Percentiles rank a stretch among this genome's conserved stretches.
These are phyloP conservation scores for Pilasporangium apinafurcum DNA, from an alignment of 352 stramenopile species.

Conservation along the genomic window DNA sequence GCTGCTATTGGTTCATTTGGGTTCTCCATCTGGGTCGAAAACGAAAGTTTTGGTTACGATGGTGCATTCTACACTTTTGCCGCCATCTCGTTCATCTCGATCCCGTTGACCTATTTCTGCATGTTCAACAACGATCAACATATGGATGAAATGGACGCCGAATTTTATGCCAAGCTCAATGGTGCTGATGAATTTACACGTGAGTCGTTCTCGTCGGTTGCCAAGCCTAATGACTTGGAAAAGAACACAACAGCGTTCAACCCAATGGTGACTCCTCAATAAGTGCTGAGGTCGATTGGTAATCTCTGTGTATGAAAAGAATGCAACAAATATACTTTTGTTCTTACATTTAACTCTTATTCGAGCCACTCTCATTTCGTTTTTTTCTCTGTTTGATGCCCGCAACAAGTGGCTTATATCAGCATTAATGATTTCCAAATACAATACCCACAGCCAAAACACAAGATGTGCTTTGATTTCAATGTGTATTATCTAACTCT, in stretches of 20 bases:
- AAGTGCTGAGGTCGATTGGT: too few species aligned
- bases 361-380: too few species aligned
- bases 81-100: constrained; percentile 39
- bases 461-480: too few species aligned
- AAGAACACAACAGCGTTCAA: constrained; percentile 23
- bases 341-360: too few species aligned
- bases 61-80: constrained; percentile 60
- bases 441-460: too few species aligned
- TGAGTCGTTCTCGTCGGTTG: constrained; percentile 12
- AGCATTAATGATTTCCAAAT: too few species aligned
- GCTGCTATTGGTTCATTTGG: constrained; percentile 64
- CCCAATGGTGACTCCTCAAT: constrained; percentile 11
- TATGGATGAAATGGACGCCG: constrained; percentile 46
- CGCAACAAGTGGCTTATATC: too few species aligned
- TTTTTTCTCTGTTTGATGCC: too few species aligned
- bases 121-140: constrained; percentile 58
- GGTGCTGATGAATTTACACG: constrained; percentile 3
- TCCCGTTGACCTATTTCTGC: constrained; percentile 58
- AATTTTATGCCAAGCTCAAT: constrained; percentile 32
- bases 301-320: too few species aligned
- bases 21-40: constrained; percentile 59
- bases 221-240: constrained; percentile 20
- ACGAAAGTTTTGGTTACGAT: constrained; percentile 45
- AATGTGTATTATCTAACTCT: too few species aligned
- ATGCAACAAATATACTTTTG: too few species aligned